Conservation (phyloP, 371 early-diverging fungal species). For the Gilbertella persicaria region DNA sequence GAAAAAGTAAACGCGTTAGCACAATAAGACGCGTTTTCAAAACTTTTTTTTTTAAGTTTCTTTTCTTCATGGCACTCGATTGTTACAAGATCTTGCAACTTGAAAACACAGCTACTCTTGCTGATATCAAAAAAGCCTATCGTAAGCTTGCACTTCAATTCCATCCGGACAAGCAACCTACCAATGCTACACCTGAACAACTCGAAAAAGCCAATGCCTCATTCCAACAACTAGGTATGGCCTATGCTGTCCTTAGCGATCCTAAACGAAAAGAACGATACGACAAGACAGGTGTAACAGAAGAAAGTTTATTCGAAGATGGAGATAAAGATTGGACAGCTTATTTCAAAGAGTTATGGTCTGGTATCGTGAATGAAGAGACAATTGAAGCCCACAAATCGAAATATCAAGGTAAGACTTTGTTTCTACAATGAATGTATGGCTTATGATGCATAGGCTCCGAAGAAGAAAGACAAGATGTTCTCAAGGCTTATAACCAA, state of each 20-base stretch:
- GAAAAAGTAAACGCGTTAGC: background rate
- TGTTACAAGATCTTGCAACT: slow-evolving; percentile 74
- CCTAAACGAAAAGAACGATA: slow-evolving; percentile 72
- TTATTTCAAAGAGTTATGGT: slow-evolving; percentile 84
- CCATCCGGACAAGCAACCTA: slow-evolving; percentile 84
- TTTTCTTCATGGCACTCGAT: slow-evolving; percentile 7
- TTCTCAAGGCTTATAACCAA: slow-evolving; percentile 67
- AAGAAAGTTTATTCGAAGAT: slow-evolving; percentile 38
- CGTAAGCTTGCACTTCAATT: slow-evolving; percentile 75
- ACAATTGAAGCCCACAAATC: slow-evolving; percentile 72
- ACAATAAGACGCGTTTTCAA: background rate
- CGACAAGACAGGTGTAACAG: slow-evolving; percentile 64
- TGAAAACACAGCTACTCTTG: slow-evolving; percentile 52
- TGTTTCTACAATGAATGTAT: too few relatives aligned
- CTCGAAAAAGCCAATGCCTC: slow-evolving; percentile 71
- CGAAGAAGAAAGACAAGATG: slow-evolving; percentile 81
- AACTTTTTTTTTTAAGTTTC: background rate
- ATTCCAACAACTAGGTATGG: slow-evolving; percentile 83
- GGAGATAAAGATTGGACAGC: slow-evolving; percentile 76
- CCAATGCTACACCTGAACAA: slow-evolving; percentile 60
- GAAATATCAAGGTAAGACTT: slow-evolving; percentile 62
- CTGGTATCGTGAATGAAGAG: slow-evolving; percentile 73
- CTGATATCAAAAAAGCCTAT: slow-evolving; percentile 86
- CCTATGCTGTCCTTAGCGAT: slow-evolving; percentile 87
- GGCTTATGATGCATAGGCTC: too few relatives aligned